Conservation (phyloP, 2,329 filamentous ascomycete species). For the Ceratocystis albifundus region DNA sequence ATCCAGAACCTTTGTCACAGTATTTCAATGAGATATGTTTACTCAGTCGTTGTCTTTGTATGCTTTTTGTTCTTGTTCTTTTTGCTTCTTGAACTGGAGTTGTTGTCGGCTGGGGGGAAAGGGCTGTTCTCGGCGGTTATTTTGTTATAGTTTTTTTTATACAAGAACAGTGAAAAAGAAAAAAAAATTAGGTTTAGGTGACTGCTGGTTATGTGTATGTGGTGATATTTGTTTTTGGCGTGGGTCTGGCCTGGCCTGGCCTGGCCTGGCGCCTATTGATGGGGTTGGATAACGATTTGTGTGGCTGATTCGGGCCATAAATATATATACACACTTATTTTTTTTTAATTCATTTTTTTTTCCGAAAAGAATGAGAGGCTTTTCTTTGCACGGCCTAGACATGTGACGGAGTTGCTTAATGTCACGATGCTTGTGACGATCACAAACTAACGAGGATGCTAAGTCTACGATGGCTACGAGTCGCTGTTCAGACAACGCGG, state of each 20-base stretch:
- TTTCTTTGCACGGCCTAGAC: not conserved
- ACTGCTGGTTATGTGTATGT: not conserved
- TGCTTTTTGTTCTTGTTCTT: not conserved
- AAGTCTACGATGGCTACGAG: slow-evolving; percentile 1
- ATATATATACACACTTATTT: not conserved
- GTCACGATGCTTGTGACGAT: not conserved
- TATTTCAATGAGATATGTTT: slow-evolving; percentile 3
- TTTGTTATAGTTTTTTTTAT: slow-evolving; percentile 4
- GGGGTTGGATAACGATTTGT: not conserved
- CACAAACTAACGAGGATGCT: not conserved
- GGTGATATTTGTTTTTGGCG: not conserved
- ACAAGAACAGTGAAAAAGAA: not conserved
- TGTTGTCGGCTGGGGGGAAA: not conserved
- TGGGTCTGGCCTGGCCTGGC: too few species aligned
- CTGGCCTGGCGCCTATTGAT: not conserved
- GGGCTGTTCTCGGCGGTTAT: not conserved
- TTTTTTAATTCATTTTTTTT: too few species aligned
- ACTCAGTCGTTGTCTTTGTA: not conserved
- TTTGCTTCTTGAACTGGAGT: not conserved
- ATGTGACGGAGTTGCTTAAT: not conserved
- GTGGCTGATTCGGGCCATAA: slow-evolving; percentile 7
- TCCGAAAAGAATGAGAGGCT: not conserved
- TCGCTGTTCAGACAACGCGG: not conserved
- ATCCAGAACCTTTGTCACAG: not conserved
- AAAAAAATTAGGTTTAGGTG: not conserved